These are phyloP conservation scores for Gossypium arboreum DNA, from an alignment of 345 rosid genomes.

Conservation along the genomic window DNA sequence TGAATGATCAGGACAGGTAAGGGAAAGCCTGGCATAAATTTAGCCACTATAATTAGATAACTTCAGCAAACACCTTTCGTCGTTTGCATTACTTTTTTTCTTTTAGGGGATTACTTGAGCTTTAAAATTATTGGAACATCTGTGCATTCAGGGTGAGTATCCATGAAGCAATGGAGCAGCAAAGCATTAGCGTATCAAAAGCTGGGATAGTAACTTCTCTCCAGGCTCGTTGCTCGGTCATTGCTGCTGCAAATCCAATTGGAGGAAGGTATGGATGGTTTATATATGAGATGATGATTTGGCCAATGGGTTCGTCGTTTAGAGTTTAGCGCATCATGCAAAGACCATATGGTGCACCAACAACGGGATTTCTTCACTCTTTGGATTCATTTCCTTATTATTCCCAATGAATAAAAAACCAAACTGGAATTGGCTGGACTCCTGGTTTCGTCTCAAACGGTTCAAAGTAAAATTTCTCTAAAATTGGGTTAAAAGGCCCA, in stretches of 20 bases:
- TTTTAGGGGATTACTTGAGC: constrained; percentile 2
- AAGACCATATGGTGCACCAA: background rate
- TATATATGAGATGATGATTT: background rate
- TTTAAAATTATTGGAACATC: background rate
- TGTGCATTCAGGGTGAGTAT: constrained; percentile 78
- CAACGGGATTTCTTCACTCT: background rate
- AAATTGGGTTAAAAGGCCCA: background rate
- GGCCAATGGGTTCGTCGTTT: background rate
- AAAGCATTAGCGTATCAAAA: constrained; percentile 97
- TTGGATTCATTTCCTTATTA: background rate
- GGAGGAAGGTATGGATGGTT: constrained; percentile 75
- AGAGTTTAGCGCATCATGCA: background rate
- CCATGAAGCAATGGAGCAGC: constrained; percentile 99
- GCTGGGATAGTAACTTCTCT: constrained; percentile 98
- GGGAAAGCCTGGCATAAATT: constrained; percentile 5
- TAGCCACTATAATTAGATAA: background rate
- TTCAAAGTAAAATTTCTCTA: background rate
- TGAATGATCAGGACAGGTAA: constrained; percentile 99
- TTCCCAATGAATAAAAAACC: background rate
- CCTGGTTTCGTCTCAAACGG: background rate
- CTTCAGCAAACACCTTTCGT: background rate
- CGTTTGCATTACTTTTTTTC: background rate
- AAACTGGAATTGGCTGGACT: background rate
- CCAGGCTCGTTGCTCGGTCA: constrained; percentile 97
- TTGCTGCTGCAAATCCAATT: constrained; percentile 94